phyloP scores from a whole-genome alignment of 345 rosid genomes.

The Gossypium turneri region DNA sequence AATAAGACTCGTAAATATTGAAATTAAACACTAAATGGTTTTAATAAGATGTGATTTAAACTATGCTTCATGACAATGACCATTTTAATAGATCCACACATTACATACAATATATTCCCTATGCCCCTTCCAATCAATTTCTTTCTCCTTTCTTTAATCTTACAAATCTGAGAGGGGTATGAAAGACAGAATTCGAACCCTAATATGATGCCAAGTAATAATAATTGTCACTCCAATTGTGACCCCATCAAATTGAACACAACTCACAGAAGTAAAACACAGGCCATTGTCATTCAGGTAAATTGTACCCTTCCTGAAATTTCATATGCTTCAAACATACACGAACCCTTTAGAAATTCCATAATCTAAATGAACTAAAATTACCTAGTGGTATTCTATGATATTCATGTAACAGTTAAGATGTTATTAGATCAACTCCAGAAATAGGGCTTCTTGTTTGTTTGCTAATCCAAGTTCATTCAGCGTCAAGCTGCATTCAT shows the following conservation, averaged over 20 bases:
- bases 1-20: too few relatives aligned
- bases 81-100: too few relatives aligned
- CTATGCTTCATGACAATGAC: too few relatives aligned
- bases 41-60: too few relatives aligned
- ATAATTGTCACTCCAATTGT: too few relatives aligned
- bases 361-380: slow-evolving; percentile 6
- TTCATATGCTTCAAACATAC: slow-evolving; percentile 15
- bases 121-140: too few relatives aligned
- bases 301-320: slow-evolving; percentile 17
- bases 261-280: slow-evolving; percentile 13
- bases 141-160: too few relatives aligned
- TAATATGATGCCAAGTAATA: too few relatives aligned
- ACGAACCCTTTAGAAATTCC: slow-evolving; percentile 2
- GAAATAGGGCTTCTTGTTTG: slow-evolving; percentile 96
- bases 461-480: slow-evolving; percentile 83
- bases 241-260: slow-evolving; percentile 4
- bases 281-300: slow-evolving; percentile 3
- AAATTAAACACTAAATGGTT: too few relatives aligned
- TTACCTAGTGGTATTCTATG: slow-evolving; percentile 8
- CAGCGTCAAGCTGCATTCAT: slow-evolving; percentile 57
- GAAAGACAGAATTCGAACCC: too few relatives aligned
- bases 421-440: slow-evolving; percentile 60
- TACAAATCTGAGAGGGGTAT: too few relatives aligned
- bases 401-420: not conserved
- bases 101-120: too few relatives aligned